Conservation (phyloP, 2,329 filamentous ascomycete species). For the Penicillium expansum region DNA sequence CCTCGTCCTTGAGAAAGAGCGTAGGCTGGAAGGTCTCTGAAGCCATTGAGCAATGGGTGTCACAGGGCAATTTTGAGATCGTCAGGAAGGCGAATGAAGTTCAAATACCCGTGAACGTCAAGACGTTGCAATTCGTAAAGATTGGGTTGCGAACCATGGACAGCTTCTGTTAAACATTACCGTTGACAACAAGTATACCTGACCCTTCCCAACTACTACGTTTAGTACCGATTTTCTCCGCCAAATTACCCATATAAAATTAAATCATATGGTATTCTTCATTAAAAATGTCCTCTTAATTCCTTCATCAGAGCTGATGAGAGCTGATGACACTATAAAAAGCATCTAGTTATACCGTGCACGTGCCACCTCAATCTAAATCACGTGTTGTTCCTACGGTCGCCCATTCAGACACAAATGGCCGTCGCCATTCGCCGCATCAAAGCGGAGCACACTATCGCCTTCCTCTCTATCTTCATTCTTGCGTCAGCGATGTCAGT, state of each 20-base stretch:
- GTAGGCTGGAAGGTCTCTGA: not conserved
- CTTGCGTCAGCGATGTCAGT: conserved; percentile 28
- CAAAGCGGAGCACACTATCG: conserved; percentile 22
- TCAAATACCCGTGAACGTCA: not conserved
- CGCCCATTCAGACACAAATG: conserved; percentile 18
- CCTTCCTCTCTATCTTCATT: conserved; percentile 13
- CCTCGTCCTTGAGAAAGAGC: not conserved
- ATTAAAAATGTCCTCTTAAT: not conserved
- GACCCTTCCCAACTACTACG: not conserved
- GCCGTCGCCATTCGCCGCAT: conserved; percentile 38
- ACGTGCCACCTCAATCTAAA: not conserved
- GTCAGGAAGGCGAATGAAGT: not conserved
- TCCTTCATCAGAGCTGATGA: not conserved
- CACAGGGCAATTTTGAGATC: not conserved
- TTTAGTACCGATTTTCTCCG: not conserved
- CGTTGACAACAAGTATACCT: not conserved
- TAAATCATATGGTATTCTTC: not conserved
- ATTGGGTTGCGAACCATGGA: not conserved
- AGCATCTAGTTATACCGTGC: not conserved
- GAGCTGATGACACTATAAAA: not conserved
- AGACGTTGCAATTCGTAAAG: not conserved
- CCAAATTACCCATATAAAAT: not conserved
- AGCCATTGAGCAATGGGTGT: not conserved
- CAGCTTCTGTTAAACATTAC: not conserved
- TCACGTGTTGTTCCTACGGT: conserved; percentile 28